Base-by-base conservation (phyloP, 305 asterid species). In the Fraxinus nigra region DNA sequence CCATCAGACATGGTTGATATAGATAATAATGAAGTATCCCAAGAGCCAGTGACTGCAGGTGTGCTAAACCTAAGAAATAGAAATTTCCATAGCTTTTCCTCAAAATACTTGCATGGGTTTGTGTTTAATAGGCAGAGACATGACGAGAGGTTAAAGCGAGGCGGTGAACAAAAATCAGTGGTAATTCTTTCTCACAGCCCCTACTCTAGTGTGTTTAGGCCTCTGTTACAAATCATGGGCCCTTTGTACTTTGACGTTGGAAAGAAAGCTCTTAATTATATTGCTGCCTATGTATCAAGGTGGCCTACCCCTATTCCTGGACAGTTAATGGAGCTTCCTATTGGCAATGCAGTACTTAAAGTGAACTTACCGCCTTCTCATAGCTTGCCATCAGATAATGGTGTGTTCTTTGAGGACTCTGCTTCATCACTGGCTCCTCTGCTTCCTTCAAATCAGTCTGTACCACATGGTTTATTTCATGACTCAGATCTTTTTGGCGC, bases 91-190 rank as follows among this genome's bases (percentile, higher is more conserved):
- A 87, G 82, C 80, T 79, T 78, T 46, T 81, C 81, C 81, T 87
- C 93, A 63, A 90, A 89, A 84, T 96, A 89, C 89, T 84, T 96
- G 85, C 94, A 94, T 37, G 99, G 98, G 35, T 96, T 92, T 84
- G 98, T 96, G 65, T 96, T 94, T 84, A 96, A 96, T 81, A 94
- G 99, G 86, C 98, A 96, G 88, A 94, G 97, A 84, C 99, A 93
- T 34, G 99, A 96, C 72, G 98, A 96, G 85, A 91, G 94, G 87
- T 90, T 96, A 54, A 96, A 94, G 85, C 90, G 98, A 77, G 99
- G 99, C 37, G 99, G 99, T 18, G 99, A 96, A 87, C 98, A 96
- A 77, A 94, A 94, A 76, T 93, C 99, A 1, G 97, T 96, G 69
- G 98, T 96, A 13, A 92, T 96, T 88, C 97, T 96, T 84, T 94